Evolutionary conservation across 2,329 filamentous ascomycete species (phyloP), one percentile per base, ranked within the genome.

Genomic region (Phaeosphaeriaceae sp.): DNA sequence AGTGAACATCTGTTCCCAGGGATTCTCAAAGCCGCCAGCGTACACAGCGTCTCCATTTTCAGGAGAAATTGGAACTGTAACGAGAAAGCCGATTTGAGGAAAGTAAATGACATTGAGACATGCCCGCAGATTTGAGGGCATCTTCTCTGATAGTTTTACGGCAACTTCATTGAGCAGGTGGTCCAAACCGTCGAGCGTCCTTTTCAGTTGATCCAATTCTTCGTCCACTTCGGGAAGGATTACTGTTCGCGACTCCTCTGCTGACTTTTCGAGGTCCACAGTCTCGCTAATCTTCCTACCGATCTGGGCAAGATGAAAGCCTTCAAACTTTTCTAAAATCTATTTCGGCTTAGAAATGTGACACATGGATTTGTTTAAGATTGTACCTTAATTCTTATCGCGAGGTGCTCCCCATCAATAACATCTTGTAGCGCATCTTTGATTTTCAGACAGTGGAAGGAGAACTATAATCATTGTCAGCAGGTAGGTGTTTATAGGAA

Each of bases 51-150:
- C 75, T 0, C 84, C 84, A 1, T 81, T 85, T 1, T 77, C 70
- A 12, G 79, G 75, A 58, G 91, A 83, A 3, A 87, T 72, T 2
- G 82, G 81, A 13, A 96, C 86, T 0, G 88, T 86, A 2, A 92
- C 89, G 30, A 97, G 82, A 67, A 97, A 99, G 0, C 94, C 94
- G 30, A 97, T 83, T 64, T 96, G 92, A 0, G 92, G 93, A 54
- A 96, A 88, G 69, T 94, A 96, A 15, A 94, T 88, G 54, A 95
- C 95, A 46, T 92, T 92, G 28, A 88, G 71, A 11, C 79, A 76
- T 2, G 72, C 65, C 17, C 79, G 74, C 1, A 82, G 71, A 15
- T 81, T 78, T 50, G 82, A 78, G 1, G 92, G 87, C 16, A 94
- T 77, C 1, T 80, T 79, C 12, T 74, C 71, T 0, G 83, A 82